These are phyloP conservation scores for Backusella psychrophila DNA, from an alignment of 192 early-diverging fungal species.

Conservation along the genomic window DNA sequence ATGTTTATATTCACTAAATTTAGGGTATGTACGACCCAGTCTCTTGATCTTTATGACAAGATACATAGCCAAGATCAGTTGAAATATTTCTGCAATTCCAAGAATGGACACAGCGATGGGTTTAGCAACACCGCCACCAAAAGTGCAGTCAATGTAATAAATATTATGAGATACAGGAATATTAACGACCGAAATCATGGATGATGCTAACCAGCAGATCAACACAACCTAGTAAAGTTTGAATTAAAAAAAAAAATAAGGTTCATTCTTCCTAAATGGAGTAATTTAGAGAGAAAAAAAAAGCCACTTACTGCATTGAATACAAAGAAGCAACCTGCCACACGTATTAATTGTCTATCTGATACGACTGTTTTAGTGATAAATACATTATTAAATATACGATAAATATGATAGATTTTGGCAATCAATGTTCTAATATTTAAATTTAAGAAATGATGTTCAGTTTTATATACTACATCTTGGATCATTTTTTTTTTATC, in stretches of 20 bases:
- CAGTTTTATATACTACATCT: not conserved
- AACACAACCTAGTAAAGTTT: conserved; percentile 14
- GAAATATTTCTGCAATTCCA: conserved; percentile 6
- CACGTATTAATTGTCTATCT: conserved; percentile 45
- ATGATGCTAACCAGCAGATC: conserved; percentile 16
- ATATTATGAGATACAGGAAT: conserved; percentile 9
- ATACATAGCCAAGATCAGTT: conserved; percentile 40
- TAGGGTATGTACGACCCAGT: conserved; percentile 37
- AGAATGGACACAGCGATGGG: not conserved
- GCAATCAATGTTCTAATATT: conserved; percentile 43
- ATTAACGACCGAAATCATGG: not conserved
- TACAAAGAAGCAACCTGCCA: conserved; percentile 38
- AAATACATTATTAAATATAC: conserved; percentile 54
- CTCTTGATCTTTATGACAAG: conserved; percentile 45
- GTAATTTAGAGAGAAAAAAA: not conserved
- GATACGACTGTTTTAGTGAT: conserved; percentile 42
- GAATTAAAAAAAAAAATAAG: not conserved
- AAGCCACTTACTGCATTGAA: conserved; percentile 33
- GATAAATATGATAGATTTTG: conserved; percentile 50
- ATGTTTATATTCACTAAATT: conserved; percentile 49
- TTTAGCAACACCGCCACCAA: not conserved
- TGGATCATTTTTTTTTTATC: not conserved
- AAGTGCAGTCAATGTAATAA: conserved; percentile 30
- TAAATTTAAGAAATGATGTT: too few relatives aligned
- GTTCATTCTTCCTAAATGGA: not conserved